These are phyloP conservation scores for Alternaria sp. DNA, from an alignment of 2,329 filamentous ascomycete species.

Conservation along the genomic window DNA sequence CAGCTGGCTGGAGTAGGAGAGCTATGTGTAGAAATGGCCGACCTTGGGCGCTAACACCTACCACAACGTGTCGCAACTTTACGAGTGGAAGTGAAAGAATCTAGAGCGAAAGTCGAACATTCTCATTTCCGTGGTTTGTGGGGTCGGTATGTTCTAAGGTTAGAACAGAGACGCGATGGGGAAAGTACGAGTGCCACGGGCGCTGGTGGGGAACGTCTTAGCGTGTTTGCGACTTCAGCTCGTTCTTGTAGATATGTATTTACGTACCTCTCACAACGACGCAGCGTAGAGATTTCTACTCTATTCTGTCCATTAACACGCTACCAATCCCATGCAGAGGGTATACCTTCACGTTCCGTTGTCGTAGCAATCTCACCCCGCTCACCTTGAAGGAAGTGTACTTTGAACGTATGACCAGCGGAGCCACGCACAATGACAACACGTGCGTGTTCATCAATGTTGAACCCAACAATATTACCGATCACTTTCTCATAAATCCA, in stretches of 20 bases:
- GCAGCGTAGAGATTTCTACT: not conserved
- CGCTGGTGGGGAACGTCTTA: conserved; percentile 1
- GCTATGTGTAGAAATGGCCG: not conserved
- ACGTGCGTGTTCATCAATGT: not conserved
- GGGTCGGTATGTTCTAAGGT: not conserved
- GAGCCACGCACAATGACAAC: conserved; percentile 1
- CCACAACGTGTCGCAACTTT: not conserved
- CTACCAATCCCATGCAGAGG: not conserved
- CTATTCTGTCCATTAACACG: not conserved
- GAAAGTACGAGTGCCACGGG: not conserved
- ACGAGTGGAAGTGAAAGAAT: not conserved
- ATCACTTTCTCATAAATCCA: not conserved
- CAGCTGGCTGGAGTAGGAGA: not conserved
- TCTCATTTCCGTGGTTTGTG: not conserved
- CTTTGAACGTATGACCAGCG: not conserved
- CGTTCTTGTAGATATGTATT: not conserved
- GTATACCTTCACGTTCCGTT: not conserved
- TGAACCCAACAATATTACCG: not conserved
- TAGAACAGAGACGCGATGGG: not conserved
- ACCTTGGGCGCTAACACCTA: not conserved
- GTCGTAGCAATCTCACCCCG: not conserved
- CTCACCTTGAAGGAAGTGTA: not conserved
- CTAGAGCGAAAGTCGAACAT: not conserved
- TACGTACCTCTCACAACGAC: not conserved
- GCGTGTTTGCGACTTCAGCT: not conserved